phyloP scores from a whole-genome alignment of 495 filamentous ascomycete species.

The Collariella sp. region DNA sequence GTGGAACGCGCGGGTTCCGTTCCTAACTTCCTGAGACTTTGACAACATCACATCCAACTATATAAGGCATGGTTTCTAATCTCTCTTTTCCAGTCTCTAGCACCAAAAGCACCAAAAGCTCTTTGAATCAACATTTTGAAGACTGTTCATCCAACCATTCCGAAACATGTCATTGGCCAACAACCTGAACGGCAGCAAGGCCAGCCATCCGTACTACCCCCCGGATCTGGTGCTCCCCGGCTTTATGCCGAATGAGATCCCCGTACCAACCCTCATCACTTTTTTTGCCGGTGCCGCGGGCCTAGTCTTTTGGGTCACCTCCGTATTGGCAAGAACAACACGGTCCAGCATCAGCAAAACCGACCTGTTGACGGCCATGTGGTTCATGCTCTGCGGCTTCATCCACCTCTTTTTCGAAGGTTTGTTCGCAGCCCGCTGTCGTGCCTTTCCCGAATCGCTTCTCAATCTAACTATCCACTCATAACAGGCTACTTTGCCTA shows the following conservation, averaged over 20 bases:
- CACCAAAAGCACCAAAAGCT: no score
- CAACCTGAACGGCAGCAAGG: neutral
- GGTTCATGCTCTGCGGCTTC: slow-evolving; percentile 48
- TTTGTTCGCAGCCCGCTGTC: neutral
- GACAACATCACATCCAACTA: no score
- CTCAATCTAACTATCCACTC: no score
- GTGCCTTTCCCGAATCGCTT: no score
- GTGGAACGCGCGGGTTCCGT: no score
- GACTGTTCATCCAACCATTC: no score
- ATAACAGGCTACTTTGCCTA: slow-evolving; percentile 37
- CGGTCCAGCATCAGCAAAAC: slow-evolving; percentile 26
- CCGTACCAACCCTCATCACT: slow-evolving; percentile 32
- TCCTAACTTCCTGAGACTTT: no score
- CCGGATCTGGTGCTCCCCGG: slow-evolving; percentile 33
- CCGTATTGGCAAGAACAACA: slow-evolving; percentile 2
- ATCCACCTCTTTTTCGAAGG: slow-evolving; percentile 54
- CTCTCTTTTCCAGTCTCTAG: no score
- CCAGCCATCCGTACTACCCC: slow-evolving; percentile 44
- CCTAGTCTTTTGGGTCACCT: slow-evolving; percentile 35
- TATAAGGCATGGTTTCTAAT: no score
- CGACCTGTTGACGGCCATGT: slow-evolving; percentile 40
- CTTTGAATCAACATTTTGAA: no score
- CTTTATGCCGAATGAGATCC: slow-evolving; percentile 42
- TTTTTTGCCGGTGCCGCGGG: slow-evolving; percentile 36
- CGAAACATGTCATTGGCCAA: neutral